Conservation (phyloP, 2,329 filamentous ascomycete species). For the Talaromyces verruculosus region DNA sequence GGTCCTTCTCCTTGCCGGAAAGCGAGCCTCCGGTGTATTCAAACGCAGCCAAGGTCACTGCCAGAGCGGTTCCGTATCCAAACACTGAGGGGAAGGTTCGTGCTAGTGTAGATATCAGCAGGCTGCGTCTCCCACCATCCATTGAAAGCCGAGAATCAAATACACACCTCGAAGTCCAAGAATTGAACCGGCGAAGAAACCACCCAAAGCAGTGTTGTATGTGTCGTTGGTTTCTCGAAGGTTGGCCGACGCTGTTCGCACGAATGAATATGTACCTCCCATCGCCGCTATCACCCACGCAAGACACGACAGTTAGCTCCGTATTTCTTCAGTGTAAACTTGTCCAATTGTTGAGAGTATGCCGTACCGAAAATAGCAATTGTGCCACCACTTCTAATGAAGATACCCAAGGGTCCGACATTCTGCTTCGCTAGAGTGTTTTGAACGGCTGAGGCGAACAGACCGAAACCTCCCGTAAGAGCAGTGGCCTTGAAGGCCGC, state of each 20-base stretch:
- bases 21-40: constrained; percentile 66
- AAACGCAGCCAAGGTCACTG: constrained; percentile 61
- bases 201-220: constrained; percentile 71
- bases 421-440: constrained; percentile 85
- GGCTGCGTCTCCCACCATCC: neutral
- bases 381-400: constrained; percentile 74
- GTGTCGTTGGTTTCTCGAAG: constrained; percentile 79
- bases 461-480: constrained; percentile 66
- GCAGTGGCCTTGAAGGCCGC: constrained; percentile 64
- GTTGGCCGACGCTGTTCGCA: constrained; percentile 74
- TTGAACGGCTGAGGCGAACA: constrained; percentile 74
- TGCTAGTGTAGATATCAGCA: constrained; percentile 39
- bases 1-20: constrained; percentile 55
- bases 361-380: constrained; percentile 66
- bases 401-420: constrained; percentile 74
- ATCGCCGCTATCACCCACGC: constrained; percentile 60
- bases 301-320: constrained; percentile 5
- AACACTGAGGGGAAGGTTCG: constrained; percentile 69
- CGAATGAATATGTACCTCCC: constrained; percentile 76
- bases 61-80: constrained; percentile 63
- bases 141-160: neutral
- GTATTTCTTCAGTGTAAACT: neutral
- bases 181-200: constrained; percentile 71
- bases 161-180: constrained; percentile 69
- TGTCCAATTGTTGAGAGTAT: neutral